Conservation (phyloP, 495 filamentous ascomycete genomes). For the Annulohypoxylon nitens region DNA sequence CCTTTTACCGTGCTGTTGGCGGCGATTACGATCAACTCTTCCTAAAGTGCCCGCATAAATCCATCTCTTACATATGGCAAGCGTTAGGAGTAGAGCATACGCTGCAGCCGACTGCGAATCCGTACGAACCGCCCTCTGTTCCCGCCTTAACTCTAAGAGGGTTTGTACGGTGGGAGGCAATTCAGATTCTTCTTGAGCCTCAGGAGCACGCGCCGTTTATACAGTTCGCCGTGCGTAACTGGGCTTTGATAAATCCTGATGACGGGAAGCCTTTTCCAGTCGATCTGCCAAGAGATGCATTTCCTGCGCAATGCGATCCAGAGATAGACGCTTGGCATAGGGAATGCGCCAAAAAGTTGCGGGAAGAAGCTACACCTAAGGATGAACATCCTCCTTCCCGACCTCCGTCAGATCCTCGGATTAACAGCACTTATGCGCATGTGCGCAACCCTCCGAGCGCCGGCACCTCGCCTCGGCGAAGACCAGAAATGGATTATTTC, state of each 20-base stretch:
- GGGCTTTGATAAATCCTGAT: slow-evolving; percentile 78
- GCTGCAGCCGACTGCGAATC: slow-evolving; percentile 76
- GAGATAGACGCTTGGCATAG: slow-evolving; percentile 90
- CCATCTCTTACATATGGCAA: slow-evolving; percentile 92
- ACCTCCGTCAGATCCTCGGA: slow-evolving; percentile 38
- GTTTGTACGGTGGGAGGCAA: slow-evolving; percentile 94
- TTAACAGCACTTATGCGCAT: slow-evolving; percentile 39
- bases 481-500: slow-evolving; percentile 51
- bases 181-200: slow-evolving; percentile 89
- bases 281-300: slow-evolving; percentile 78
- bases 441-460: slow-evolving; percentile 37
- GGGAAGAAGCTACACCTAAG: slow-evolving; percentile 57
- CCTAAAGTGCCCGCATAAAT: slow-evolving; percentile 76
- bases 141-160: slow-evolving; percentile 86
- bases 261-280: slow-evolving; percentile 80
- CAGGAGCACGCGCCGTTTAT: slow-evolving; percentile 88
- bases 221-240: slow-evolving; percentile 81
- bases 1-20: slow-evolving; percentile 89
- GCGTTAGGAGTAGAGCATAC: slow-evolving; percentile 89
- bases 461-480: slow-evolving; percentile 29
- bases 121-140: slow-evolving; percentile 79
- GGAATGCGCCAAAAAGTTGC: slow-evolving; percentile 69
- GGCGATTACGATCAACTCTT: slow-evolving; percentile 93
- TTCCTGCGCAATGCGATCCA: slow-evolving; percentile 79
- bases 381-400: slow-evolving; percentile 44